A percentile compares a stretch with the other conserved stretches of the same genome.
phyloP scores from a whole-genome alignment of 257 asterid species.

The Nicotiana undulata region DNA sequence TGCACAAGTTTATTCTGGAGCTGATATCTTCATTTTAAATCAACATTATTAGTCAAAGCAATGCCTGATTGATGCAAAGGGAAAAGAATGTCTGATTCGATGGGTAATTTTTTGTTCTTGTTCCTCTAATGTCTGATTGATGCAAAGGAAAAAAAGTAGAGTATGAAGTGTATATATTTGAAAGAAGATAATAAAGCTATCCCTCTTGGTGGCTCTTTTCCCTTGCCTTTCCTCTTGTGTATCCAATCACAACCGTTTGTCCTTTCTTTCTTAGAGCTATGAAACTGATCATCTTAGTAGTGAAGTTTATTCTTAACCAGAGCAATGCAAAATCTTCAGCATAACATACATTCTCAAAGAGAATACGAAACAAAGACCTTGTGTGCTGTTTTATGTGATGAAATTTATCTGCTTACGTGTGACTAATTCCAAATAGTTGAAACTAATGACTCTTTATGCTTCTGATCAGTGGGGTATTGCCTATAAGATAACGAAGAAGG shows the following conservation, averaged over 20 bases:
- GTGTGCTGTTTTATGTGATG: constrained; percentile 2
- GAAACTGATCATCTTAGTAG: not conserved
- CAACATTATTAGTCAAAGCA: not conserved
- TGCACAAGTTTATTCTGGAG: not conserved
- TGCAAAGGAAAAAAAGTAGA: not conserved
- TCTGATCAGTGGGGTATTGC: constrained; percentile 84
- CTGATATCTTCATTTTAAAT: not conserved
- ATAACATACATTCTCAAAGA: not conserved
- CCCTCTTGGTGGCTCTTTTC: not conserved
- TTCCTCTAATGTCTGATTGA: not conserved
- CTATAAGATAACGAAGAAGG: constrained; percentile 56
- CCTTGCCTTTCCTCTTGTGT: not conserved
- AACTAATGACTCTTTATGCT: not conserved
- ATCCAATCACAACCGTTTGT: not conserved
- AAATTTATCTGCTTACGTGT: not conserved
- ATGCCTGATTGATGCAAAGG: not conserved
- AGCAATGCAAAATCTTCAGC: not conserved
- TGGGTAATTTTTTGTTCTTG: not conserved
- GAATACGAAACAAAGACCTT: not conserved
- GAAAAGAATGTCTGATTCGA: not conserved
- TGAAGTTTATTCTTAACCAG: not conserved
- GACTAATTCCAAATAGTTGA: not conserved
- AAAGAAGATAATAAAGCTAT: not conserved
- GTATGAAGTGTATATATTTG: not conserved
- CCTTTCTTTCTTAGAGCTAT: not conserved